Evolutionary conservation across 2,329 filamentous ascomycete species (phyloP), one percentile per base, ranked within the genome.

Genomic region (Microcyclospora tardicrescens): DNA sequence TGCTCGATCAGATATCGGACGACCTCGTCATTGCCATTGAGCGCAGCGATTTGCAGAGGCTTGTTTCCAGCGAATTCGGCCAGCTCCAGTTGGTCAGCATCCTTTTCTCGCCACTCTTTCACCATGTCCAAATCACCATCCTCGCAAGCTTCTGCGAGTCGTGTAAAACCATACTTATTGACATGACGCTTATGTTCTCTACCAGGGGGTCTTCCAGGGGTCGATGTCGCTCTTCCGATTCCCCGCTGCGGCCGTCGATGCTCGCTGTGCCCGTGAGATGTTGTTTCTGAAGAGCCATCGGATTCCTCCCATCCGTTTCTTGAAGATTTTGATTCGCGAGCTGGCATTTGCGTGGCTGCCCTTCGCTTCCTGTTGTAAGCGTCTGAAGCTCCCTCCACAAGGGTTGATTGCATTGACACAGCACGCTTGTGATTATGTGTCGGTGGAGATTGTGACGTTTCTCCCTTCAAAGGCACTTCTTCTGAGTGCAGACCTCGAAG

Each of bases 61-160:
- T 89, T 93, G 54, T 96, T 96, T n/a, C 85, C 84, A 11, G 91
- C 91, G 57, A 94, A 93, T 56, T 98, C 91, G 16, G 84, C 77
- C 41, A 87, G 74, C 50, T 98, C 84, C 38, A 96, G 62, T 59
- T 96, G 86, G 45, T 93, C 84, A 0, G 85, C 86, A 14, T 86
- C 75, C 56, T 93, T 84, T 8, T 73, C 68, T 27, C 86, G 72
- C 45, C 83, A 75, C 50, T 75, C 72, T 57, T 83, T 87, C 12
- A 84, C 86, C 9, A 70, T 68, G 2, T 89, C 83, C 39, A 91
- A 73, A 55, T 93, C 84, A 36, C 86, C 85, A 50, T 80, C 79
- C 29, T 87, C 84, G 59, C 86, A 93, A 19, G 89, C 86, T 47
- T 87, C 78, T n/a, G 89, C 86, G 16, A 98, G 69, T 38, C 81